Evolutionary conservation across 345 rosid genomes (phyloP), one percentile per base, ranked within the genome.

Genomic region (Eutrema japonicum): DNA sequence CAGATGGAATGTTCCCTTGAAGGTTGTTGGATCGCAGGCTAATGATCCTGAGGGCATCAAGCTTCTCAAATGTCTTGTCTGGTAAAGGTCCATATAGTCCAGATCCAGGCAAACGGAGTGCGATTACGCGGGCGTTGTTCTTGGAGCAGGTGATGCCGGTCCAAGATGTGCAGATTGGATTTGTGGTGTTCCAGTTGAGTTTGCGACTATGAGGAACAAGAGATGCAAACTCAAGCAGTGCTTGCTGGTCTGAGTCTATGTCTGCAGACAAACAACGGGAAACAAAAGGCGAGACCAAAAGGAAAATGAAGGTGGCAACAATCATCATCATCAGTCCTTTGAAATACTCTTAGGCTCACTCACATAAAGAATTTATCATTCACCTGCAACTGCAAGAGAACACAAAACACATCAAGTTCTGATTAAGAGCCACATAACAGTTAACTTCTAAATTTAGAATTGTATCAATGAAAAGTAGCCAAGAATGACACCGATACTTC

Each of bases 11-110:
- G 74, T 72, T 73, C 62, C 97, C 97, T 49, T 47, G 77, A 9
- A 95, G 86, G 32, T 33, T 10, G 81, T 95, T 95, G 64, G 89
- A 85, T 4, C 96, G 82, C 26, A 95, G 89, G 77, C 99, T 95
- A 77, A 95, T 88, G 26, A 82, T 78, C 64, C 43, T 77, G 41
- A 92, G 91, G 3, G 88, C 85, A 80, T 92, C 93, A 62, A 95
- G 80, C 82, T 84, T 87, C 59, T 84, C 89, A 32, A 95, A 83
- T 38, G 99, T 90, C 73, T 82, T 86, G 58, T 80, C 70, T 4
- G 99, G 99, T 73, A 95, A 83, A 29, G 85, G 84, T 78, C 99
- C 99, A 45, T 70, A 72, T 26, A 92, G 83, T 46, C 97, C 96
- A 46, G 82, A 77, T n/a, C 85, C 99, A 7, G 96, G 99, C 67